These are phyloP conservation scores for Eruca vesicaria DNA, from an alignment of 441 rosid species.

Conservation along the genomic window DNA sequence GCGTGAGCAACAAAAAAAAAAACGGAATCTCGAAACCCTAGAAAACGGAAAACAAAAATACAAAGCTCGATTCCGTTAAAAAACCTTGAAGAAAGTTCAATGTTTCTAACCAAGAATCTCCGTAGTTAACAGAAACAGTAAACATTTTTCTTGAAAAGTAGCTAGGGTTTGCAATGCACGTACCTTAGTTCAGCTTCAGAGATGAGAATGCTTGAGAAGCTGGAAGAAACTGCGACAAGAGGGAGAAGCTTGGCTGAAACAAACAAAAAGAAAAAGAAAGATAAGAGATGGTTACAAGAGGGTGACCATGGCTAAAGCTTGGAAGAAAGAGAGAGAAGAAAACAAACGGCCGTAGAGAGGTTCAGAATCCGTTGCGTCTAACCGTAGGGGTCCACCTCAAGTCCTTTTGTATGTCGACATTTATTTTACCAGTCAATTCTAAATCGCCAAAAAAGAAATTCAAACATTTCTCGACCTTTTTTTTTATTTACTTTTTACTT, in stretches of 20 bases:
- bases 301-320: neutral
- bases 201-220: neutral
- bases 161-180: neutral
- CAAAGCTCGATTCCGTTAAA: conserved; percentile 8
- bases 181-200: neutral
- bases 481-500: too few relatives aligned
- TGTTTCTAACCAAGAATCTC: neutral
- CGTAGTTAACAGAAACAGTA: neutral
- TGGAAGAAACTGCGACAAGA: neutral
- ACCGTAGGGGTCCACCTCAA: neutral
- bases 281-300: neutral
- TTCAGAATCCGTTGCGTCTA: neutral
- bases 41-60: neutral
- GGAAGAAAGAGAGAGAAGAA: neutral
- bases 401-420: neutral
- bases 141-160: neutral
- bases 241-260: neutral
- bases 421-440: neutral
- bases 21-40: conserved; percentile 16
- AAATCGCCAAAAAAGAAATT: too few relatives aligned
- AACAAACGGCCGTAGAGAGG: neutral
- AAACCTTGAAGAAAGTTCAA: neutral
- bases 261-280: neutral
- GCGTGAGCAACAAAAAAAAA: neutral
- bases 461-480: too few relatives aligned